These are phyloP conservation scores for Barnettozyma californica DNA, from an alignment of 805 yeast genomes.

Conservation along the genomic window DNA sequence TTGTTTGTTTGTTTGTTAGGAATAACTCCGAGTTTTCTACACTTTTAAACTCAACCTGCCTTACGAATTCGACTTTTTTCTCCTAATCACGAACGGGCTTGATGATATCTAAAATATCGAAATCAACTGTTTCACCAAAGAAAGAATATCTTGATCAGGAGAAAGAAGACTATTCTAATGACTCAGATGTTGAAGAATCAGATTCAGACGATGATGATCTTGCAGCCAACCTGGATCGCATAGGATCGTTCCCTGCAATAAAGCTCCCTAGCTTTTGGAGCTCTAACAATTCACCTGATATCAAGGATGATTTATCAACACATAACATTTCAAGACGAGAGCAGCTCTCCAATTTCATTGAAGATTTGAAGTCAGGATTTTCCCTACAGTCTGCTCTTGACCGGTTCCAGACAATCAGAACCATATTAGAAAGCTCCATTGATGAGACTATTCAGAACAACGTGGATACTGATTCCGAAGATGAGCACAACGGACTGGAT, in stretches of 20 bases:
- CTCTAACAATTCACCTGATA: background rate
- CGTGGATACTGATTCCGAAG: constrained; percentile 29
- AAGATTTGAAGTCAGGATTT: constrained; percentile 38
- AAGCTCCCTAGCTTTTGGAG: constrained; percentile 21
- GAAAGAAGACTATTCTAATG: constrained; percentile 7
- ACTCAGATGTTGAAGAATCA: constrained; percentile 9
- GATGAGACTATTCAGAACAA: constrained; percentile 28
- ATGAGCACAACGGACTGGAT: constrained; percentile 31
- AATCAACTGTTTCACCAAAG: constrained; percentile 3
- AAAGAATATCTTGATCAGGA: background rate
- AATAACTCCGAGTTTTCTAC: background rate
- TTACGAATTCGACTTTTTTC: background rate
- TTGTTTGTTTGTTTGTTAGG: background rate
- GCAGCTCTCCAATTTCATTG: constrained; percentile 30
- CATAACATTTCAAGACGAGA: constrained; percentile 20
- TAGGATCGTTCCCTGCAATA: constrained; percentile 35
- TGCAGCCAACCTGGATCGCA: constrained; percentile 44
- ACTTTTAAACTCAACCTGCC: background rate
- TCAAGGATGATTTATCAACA: background rate
- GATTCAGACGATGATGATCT: constrained; percentile 27
- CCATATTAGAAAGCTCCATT: constrained; percentile 25
- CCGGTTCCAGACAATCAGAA: constrained; percentile 38
- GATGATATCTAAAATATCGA: background rate
- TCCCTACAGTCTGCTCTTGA: constrained; percentile 48
- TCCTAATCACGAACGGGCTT: background rate